A percentile compares a stretch with the other conserved stretches of the same genome.
Evolutionary conservation across 768 basidiomycete genomes (phyloP).

Genomic region (Pluteus cervinus): DNA sequence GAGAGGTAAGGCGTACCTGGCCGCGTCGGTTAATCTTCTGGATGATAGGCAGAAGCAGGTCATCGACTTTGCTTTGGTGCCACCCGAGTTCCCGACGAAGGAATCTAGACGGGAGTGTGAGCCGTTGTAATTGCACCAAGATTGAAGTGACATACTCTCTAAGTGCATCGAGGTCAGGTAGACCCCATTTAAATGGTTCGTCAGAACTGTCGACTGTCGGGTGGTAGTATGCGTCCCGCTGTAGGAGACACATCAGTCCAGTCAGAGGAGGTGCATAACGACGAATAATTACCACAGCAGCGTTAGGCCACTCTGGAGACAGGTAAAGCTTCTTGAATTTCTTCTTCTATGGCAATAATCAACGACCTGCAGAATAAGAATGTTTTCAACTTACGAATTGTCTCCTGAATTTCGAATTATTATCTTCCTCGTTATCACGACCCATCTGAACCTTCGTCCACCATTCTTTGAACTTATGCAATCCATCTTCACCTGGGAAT

Average conservation of each 20-base stretch:
- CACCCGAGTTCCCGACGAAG: conserved; percentile 77
- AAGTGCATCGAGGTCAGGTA: conserved; percentile 93
- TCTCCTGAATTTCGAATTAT: conserved; percentile 68
- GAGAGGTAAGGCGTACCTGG: conserved; percentile 40
- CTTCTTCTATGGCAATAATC: conserved; percentile 59
- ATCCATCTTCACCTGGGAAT: conserved; percentile 80
- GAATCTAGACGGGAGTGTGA: conserved; percentile 38
- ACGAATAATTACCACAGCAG: conserved; percentile 64
- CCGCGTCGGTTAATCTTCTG: conserved; percentile 80
- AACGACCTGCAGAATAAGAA: not conserved
- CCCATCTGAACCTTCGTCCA: conserved; percentile 92
- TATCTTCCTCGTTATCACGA: conserved; percentile 73
- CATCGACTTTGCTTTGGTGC: conserved; percentile 79
- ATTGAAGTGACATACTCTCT: conserved; percentile 53
- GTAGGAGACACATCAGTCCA: conserved; percentile 7
- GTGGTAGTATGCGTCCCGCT: conserved; percentile 92
- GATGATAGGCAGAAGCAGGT: conserved; percentile 86
- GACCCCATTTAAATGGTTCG: conserved; percentile 94
- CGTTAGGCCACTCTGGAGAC: conserved; percentile 83
- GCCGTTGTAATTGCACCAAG: not conserved
- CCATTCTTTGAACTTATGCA: conserved; percentile 89
- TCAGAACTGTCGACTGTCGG: conserved; percentile 88
- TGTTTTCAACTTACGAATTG: conserved; percentile 60
- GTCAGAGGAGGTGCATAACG: conserved; percentile 1
- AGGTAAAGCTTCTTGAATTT: conserved; percentile 82